Percentiles rank a stretch among this genome's conserved stretches.
phyloP scores from a whole-genome alignment of 2,329 filamentous ascomycete species.

The Penicillium sp. region DNA sequence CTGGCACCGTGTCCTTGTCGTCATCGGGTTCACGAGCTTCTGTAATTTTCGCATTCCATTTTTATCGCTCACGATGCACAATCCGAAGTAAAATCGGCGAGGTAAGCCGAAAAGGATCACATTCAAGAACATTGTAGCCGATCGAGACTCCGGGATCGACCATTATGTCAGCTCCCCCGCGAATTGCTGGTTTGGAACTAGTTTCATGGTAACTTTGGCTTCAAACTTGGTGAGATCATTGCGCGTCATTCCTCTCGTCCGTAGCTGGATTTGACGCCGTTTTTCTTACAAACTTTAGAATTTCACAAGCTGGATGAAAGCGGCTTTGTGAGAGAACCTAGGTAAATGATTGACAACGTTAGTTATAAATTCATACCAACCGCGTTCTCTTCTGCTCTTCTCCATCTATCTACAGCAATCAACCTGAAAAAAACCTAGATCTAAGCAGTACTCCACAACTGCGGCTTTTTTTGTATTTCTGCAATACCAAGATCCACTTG shows the following conservation, averaged over 20 bases:
- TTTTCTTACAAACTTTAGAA: not conserved
- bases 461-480: not conserved
- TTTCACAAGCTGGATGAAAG: not conserved
- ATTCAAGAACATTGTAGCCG: not conserved
- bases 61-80: not conserved
- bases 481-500: slow-evolving; percentile 1
- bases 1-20: slow-evolving; percentile 8
- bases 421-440: not conserved
- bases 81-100: slow-evolving; percentile 15
- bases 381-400: not conserved
- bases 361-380: not conserved
- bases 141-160: slow-evolving; percentile 8
- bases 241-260: slow-evolving; percentile 20
- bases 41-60: not conserved
- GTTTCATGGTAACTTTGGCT: not conserved
- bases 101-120: not conserved
- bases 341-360: not conserved
- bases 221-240: slow-evolving; percentile 22
- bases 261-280: not conserved
- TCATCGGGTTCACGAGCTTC: slow-evolving; percentile 3
- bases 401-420: not conserved
- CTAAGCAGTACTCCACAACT: not conserved
- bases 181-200: slow-evolving; percentile 10
- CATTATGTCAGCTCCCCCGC: slow-evolving; percentile 19
- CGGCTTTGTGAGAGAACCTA: not conserved